Evolutionary conservation across 169 alveolate species (phyloP), one percentile per base, ranked within the genome.

Genomic region (Plasmodium gaboni): DNA sequence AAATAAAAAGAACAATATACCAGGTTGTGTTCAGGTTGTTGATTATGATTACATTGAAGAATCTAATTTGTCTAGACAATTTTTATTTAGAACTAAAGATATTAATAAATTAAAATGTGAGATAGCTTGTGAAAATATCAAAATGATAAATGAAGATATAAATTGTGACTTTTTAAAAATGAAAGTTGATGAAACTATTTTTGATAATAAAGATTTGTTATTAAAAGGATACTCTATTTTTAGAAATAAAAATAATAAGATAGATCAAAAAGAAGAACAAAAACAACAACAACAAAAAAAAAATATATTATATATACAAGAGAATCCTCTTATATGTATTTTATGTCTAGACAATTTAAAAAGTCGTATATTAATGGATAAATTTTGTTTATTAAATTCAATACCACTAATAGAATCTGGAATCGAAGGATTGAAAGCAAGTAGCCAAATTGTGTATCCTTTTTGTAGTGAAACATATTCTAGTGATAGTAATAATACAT

Each of bases 21-120:
- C 19, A 71, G 99, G 99, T 22, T 63, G 93, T 67, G 93, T 98
- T 17, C 95, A 97, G 6, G 97, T 98, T 28, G 98, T 99, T 2
- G 99, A 99, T 91, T 98, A 98, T 92, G 99, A 99, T 88, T 88
- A 96, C 61, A 98, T 98, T 69, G 99, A 98, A 93, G 96, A 97
- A 24, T 98, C 99, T 1, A 98, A 98, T 92, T 94, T 98, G 70
- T 98, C 98, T 92, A 96, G 99, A 73, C 99, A 98, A 94, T 98
- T 98, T 95, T 95, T 98, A 65, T 98, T 99, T 60, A 67, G 65
- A 38, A 10, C 73, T 2, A 68, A 67, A 32, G 90, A 80, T 28
- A 71, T 80, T 15, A 80, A 80, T 13, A 80, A 80, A 60, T 65
- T 57, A 59, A 80, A 80, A 32, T 80, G 90, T n/a, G 38, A 80